A percentile compares a stretch with the other conserved stretches of the same genome.
Evolutionary conservation across 345 rosid genomes (phyloP).

Genomic region (Carallia brachiata): DNA sequence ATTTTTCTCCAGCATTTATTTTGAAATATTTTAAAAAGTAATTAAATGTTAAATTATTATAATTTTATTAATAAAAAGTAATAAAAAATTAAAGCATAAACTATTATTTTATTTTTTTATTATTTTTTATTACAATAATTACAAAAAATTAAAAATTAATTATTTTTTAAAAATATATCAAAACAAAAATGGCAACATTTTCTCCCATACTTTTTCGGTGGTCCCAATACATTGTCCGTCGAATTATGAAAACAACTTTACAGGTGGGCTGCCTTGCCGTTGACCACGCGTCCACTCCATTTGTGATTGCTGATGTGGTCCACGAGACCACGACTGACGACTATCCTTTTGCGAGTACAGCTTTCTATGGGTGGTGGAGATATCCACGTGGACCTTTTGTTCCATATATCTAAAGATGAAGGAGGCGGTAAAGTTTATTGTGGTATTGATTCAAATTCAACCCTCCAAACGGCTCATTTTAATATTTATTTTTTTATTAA

Average conservation of each 20-base stretch:
- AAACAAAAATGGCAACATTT: too few species aligned
- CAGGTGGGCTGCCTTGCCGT: constrained; percentile 16
- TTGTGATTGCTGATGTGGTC: constrained; percentile 35
- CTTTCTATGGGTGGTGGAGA: not conserved
- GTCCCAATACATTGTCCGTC: constrained; percentile 13
- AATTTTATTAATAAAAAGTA: too few species aligned
- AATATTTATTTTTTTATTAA: too few species aligned
- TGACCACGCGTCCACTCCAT: constrained; percentile 24
- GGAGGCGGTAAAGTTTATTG: not conserved
- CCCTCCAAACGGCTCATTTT: not conserved
- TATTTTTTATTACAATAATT: too few species aligned
- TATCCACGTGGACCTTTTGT: constrained; percentile 13
- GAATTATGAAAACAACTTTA: constrained; percentile 29
- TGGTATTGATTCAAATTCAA: not conserved
- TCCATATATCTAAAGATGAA: not conserved
- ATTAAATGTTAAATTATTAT: too few species aligned
- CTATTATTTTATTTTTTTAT: too few species aligned
- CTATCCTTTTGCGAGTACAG: not conserved
- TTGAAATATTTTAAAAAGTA: too few species aligned
- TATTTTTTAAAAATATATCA: too few species aligned
- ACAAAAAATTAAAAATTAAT: too few species aligned
- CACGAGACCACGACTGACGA: constrained; percentile 27
- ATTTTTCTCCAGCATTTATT: too few species aligned
- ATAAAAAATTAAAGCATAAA: too few species aligned
- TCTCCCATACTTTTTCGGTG: not conserved